These are phyloP conservation scores for Edaphochlamys debaryana DNA, from an alignment of 139 green algal genomes.

Conservation along the genomic window DNA sequence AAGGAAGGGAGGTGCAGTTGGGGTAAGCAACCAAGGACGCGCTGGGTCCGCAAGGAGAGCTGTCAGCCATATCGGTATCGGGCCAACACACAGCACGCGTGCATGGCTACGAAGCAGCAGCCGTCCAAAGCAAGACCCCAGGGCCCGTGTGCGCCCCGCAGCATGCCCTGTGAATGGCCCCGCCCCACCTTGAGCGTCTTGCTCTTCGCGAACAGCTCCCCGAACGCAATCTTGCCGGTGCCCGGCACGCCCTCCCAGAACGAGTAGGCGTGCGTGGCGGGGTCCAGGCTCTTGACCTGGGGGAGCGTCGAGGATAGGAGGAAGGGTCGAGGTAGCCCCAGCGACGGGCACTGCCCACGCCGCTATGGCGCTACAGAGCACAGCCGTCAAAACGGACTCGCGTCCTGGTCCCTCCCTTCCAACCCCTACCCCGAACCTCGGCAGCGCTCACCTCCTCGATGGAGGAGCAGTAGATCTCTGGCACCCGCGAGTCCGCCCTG, in stretches of 20 bases:
- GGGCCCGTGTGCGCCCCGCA: no score
- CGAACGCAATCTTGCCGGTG: slow-evolving; percentile 80
- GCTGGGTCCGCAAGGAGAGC: no score
- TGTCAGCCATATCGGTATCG: no score
- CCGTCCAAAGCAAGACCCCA: no score
- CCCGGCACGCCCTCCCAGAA: slow-evolving; percentile 94
- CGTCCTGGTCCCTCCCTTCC: neutral
- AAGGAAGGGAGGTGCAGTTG: no score
- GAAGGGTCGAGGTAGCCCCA: neutral
- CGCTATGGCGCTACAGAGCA: neutral
- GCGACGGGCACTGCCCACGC: no score
- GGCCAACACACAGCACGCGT: no score
- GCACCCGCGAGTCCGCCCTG: neutral
- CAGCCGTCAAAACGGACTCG: no score
- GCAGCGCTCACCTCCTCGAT: slow-evolving; percentile 81
- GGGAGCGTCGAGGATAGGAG: no score
- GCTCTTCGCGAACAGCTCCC: slow-evolving; percentile 74
- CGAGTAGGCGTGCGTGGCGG: slow-evolving; percentile 89
- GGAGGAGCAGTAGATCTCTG: slow-evolving; percentile 65
- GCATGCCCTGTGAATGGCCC: no score
- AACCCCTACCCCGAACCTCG: neutral
- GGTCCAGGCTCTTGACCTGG: slow-evolving; percentile 72
- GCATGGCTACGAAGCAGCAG: no score
- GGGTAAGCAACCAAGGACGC: no score
- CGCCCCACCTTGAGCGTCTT: slow-evolving; percentile 59